Evolutionary conservation across 768 basidiomycete species (phyloP).

Genomic region (Collybiopsis luxurians): DNA sequence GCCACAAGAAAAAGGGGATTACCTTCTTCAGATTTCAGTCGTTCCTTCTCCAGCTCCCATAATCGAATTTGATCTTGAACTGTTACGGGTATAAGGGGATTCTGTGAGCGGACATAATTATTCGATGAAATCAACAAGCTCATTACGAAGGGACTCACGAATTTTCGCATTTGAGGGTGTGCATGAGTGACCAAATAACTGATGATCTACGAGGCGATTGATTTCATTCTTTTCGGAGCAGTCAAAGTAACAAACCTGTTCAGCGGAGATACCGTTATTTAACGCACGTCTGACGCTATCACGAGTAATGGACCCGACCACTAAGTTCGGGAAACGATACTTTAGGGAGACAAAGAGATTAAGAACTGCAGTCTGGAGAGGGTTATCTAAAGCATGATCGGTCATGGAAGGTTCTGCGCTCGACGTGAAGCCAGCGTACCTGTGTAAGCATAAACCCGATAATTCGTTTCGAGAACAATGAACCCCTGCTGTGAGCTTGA

Average conservation of each 20-base stretch:
- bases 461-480: constrained; percentile 97
- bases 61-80: constrained; percentile 97
- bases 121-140: background rate
- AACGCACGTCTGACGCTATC: constrained; percentile 95
- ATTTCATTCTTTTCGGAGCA: constrained; percentile 15
- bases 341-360: constrained; percentile 92
- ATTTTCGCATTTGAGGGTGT: constrained; percentile 97
- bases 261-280: constrained; percentile 92
- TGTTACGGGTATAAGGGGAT: constrained; percentile 91
- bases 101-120: constrained; percentile 40
- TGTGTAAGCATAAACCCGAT: constrained; percentile 97
- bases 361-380: constrained; percentile 92
- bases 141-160: constrained; percentile 46
- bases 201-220: constrained; percentile 67
- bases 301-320: constrained; percentile 93
- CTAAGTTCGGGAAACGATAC: constrained; percentile 94
- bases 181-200: constrained; percentile 93
- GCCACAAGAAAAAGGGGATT: constrained; percentile 18
- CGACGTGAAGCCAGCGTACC: constrained; percentile 43
- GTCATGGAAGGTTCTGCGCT: constrained; percentile 16
- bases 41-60: constrained; percentile 95
- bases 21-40: constrained; percentile 89
- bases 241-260: constrained; percentile 62
- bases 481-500: constrained; percentile 77
- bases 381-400: constrained; percentile 64